These are phyloP conservation scores for Fusarium sp. DNA, from an alignment of 2,329 filamentous ascomycete genomes.

Conservation along the genomic window DNA sequence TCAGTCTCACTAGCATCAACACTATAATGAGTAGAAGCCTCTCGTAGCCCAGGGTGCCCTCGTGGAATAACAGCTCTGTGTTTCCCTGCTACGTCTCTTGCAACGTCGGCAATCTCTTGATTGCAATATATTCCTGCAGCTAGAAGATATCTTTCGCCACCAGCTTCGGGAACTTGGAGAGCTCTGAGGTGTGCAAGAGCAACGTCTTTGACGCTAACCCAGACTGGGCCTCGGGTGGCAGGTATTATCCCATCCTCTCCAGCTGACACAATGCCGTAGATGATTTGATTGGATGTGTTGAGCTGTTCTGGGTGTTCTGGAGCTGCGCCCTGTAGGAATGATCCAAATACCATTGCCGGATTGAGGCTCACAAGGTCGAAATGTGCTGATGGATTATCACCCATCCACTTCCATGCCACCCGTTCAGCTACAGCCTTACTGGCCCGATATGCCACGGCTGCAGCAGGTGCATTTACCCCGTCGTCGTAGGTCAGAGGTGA, in stretches of 20 bases:
- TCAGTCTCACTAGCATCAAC: too few species aligned
- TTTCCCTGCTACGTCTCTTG: too few species aligned
- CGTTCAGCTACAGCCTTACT: constrained; percentile 15
- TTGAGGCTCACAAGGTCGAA: constrained; percentile 17
- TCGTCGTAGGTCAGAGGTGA: constrained; percentile 13
- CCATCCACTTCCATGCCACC: constrained; percentile 20
- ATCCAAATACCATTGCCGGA: constrained; percentile 16
- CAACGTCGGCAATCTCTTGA: too few species aligned
- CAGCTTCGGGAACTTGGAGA: too few species aligned
- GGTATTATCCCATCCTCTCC: not conserved
- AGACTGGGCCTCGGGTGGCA: constrained; percentile 23
- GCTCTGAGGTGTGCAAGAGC: too few species aligned
- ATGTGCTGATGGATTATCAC: not conserved
- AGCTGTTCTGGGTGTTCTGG: constrained; percentile 1
- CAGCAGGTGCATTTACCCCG: constrained; percentile 10
- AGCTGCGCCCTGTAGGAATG: constrained; percentile 4
- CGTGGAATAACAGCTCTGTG: too few species aligned
- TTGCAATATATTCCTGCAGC: too few species aligned
- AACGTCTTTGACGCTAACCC: too few species aligned
- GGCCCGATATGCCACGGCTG: constrained; percentile 5
- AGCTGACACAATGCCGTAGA: not conserved
- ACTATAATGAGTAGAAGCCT: too few species aligned
- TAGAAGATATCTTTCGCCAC: too few species aligned
- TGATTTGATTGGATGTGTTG: constrained; percentile 18
- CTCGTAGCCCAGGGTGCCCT: too few species aligned